Conservation (phyloP, 2,329 filamentous ascomycete genomes). For the Aspergillus eucalypticola region DNA sequence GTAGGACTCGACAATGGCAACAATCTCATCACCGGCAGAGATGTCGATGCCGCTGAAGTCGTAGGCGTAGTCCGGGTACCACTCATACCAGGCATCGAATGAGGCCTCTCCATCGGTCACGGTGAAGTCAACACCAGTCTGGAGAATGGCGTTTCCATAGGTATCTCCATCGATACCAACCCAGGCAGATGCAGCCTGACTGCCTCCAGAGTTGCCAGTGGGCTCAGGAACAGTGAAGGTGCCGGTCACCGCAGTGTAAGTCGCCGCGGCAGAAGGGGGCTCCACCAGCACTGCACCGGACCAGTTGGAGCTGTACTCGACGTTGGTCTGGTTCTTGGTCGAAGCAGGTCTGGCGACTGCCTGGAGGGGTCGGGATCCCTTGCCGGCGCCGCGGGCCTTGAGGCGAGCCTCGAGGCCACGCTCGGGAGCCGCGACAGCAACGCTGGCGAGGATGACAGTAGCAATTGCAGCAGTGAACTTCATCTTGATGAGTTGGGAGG, state of each 20-base stretch:
- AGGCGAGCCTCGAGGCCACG: slow-evolving; percentile 39
- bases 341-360: slow-evolving; percentile 29
- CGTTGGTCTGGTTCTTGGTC: slow-evolving; percentile 44
- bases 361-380: slow-evolving; percentile 32
- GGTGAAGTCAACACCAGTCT: slow-evolving; percentile 59
- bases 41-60: slow-evolving; percentile 52
- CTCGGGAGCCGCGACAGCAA: slow-evolving; percentile 51
- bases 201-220: slow-evolving; percentile 27
- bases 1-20: slow-evolving; percentile 44
- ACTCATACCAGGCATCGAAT: slow-evolving; percentile 62
- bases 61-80: slow-evolving; percentile 59
- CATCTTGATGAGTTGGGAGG: slow-evolving; percentile 40
- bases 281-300: slow-evolving; percentile 58
- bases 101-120: slow-evolving; percentile 42
- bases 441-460: slow-evolving; percentile 43
- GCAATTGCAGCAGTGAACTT: slow-evolving; percentile 47
- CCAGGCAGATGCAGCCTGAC: slow-evolving; percentile 51
- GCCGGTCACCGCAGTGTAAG: slow-evolving; percentile 55
- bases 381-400: slow-evolving; percentile 27
- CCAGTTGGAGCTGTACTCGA: slow-evolving; percentile 58
- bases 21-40: slow-evolving; percentile 46
- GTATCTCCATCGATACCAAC: slow-evolving; percentile 62
- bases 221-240: slow-evolving; percentile 53
- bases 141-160: slow-evolving; percentile 55
- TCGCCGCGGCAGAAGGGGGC: slow-evolving; percentile 27